Conservation (phyloP, 768 basidiomycete species). For the Cyclocybe aegerita region DNA sequence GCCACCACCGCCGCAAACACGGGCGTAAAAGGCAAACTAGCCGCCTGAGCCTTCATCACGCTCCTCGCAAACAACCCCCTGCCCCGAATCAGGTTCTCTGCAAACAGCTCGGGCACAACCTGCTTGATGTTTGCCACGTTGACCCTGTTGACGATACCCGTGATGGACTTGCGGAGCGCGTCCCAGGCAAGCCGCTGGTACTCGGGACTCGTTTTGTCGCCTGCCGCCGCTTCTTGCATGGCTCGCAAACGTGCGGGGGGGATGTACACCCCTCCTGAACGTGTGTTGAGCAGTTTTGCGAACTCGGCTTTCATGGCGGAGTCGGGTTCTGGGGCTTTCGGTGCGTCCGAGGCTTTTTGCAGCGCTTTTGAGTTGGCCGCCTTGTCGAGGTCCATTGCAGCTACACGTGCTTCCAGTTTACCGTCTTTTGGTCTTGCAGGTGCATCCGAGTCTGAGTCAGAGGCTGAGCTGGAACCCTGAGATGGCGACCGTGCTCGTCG, state of each 20-base stretch:
- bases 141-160: slow-evolving; percentile 99
- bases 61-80: slow-evolving; percentile 91
- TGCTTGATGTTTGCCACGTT: slow-evolving; percentile 96
- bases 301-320: slow-evolving; percentile 86
- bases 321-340: slow-evolving; percentile 36
- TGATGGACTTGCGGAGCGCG: slow-evolving; percentile 94
- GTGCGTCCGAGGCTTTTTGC: slow-evolving; percentile 44
- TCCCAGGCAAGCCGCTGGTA: slow-evolving; percentile 98
- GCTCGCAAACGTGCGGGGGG: slow-evolving; percentile 93
- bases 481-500: slow-evolving; percentile 47
- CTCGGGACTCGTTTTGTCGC: slow-evolving; percentile 83
- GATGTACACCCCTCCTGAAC: slow-evolving; percentile 94
- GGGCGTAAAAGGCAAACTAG: slow-evolving; percentile 96
- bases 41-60: slow-evolving; percentile 96
- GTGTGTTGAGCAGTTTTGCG: slow-evolving; percentile 76
- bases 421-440: slow-evolving; percentile 78
- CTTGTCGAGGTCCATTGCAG: slow-evolving; percentile 67
- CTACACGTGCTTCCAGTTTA: slow-evolving; percentile 70
- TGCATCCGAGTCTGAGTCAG: slow-evolving; percentile 47
- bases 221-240: slow-evolving; percentile 78
- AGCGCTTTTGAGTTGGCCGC: slow-evolving; percentile 46
- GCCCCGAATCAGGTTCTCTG: slow-evolving; percentile 92
- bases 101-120: slow-evolving; percentile 86
- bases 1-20: slow-evolving; percentile 94
- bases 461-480: slow-evolving; percentile 20